These are phyloP conservation scores for Vaccinium darrowii DNA, from an alignment of 148 eudicot genomes.

Conservation along the genomic window DNA sequence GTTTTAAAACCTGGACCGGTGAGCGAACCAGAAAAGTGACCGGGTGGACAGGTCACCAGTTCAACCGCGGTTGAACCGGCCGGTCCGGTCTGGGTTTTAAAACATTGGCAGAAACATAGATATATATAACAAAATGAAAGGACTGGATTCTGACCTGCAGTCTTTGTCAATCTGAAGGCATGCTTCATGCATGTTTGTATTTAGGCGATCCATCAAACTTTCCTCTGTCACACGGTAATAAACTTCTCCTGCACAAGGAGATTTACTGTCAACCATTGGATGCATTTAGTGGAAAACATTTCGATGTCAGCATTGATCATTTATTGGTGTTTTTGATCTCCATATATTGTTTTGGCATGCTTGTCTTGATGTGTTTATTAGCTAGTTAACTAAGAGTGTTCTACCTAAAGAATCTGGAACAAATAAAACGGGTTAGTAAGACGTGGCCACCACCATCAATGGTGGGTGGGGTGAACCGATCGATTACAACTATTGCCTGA, in stretches of 20 bases:
- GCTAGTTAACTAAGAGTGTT: background rate
- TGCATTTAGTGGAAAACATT: background rate
- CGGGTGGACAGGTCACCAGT: too few relatives aligned
- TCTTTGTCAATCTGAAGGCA: conserved; percentile 60
- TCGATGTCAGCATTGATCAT: background rate
- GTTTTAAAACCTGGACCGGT: too few relatives aligned
- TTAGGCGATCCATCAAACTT: conserved; percentile 72
- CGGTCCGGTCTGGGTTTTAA: too few relatives aligned
- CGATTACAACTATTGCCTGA: background rate
- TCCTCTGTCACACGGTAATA: conserved; percentile 62
- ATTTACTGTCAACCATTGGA: conserved; percentile 7
- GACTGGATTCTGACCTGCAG: conserved; percentile 51
- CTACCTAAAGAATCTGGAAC: background rate
- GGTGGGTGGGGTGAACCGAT: background rate
- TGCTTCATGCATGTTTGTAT: conserved; percentile 82
- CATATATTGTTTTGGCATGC: background rate
- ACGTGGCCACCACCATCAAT: background rate
- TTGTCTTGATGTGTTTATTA: background rate
- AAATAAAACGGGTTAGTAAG: background rate
- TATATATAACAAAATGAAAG: background rate
- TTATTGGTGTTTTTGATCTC: background rate
- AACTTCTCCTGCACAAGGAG: conserved; percentile 40
- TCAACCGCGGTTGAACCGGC: too few relatives aligned
- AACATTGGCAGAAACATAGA: background rate
- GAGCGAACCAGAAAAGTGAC: too few relatives aligned